Base-by-base conservation (phyloP, 805 yeast genomes). In the Kazachstania psychrophila region DNA sequence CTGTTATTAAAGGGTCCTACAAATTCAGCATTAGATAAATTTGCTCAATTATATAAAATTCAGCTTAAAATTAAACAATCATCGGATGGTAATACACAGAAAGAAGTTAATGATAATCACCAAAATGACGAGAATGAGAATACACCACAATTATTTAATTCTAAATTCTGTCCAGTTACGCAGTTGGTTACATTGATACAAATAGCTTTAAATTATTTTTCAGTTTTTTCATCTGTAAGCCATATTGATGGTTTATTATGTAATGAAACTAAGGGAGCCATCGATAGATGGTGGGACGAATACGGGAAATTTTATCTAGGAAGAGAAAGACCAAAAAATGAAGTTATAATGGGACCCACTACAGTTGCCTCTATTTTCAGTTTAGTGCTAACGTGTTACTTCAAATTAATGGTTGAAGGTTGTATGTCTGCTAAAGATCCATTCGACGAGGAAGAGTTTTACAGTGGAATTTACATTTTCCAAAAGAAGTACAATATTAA, bases 181-280 rank as follows among this genome's bases (percentile, higher is more conserved):
- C 95, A 86, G 53, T 58, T 92, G 31, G 79, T 87, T 3, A 73
- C 77, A 28, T 55, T 86, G 18, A 64, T 84, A 2, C 98, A 89
- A 59, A 75, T 77, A 1, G 72, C 82, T 28, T 66, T 89, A 17
- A 80, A 74, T 48, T 88, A 87, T 57, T 88, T 82, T 58, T 82
- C 77, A 38, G 58, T 86, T 28, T 65, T 86, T 11, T 79, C 77
- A 34, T 78, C 85, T 0, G 38, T 40, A 12, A 61, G 62, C 23
- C 75, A 70, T 45, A 83, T 84, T 39, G 96, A 92, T 60, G 97
- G 98, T 0, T 62, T 89, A 12, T 61, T 87, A 2, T 89, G 97
- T 56, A 73, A 75, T 39, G 68, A 71, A 39, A 89, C 98, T 0
- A 79, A 79, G 42, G 67, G 61, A 16, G 94, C 94, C 0, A 70